Evolutionary conservation across 2,329 filamentous ascomycete genomes (phyloP).

Genomic region (Scortechinia acanthostroma): DNA sequence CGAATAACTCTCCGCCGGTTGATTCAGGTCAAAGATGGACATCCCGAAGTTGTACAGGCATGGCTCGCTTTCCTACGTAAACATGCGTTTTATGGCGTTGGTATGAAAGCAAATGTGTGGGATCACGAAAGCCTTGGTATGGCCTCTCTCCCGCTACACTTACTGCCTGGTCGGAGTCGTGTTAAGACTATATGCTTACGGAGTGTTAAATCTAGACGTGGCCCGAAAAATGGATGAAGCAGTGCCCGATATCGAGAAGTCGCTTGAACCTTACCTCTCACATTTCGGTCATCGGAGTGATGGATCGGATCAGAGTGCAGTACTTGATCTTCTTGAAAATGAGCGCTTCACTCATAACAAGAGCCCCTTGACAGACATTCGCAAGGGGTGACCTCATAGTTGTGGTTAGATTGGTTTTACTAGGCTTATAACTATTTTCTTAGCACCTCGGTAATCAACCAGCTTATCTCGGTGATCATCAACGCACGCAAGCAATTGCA

Average conservation of each 20-base stretch:
- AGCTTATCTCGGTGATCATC: no score
- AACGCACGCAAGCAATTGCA: no score
- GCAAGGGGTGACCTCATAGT: no score
- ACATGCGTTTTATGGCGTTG: conserved; percentile 89
- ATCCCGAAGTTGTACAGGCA: conserved; percentile 79
- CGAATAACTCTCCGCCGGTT: conserved; percentile 77
- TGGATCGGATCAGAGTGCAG: conserved; percentile 13
- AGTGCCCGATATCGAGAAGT: conserved; percentile 23
- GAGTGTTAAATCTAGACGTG: conserved; percentile 15
- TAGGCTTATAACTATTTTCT: no score
- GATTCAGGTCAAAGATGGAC: conserved; percentile 87
- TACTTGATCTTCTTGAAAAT: conserved; percentile 22
- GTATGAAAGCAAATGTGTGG: conserved; percentile 98
- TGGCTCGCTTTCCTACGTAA: conserved; percentile 91
- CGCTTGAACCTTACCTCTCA: conserved; percentile 25
- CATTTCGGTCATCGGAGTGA: conserved; percentile 28
- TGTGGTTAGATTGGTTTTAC: no score
- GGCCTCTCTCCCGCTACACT: conserved; percentile 11
- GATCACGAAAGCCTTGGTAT: conserved; percentile 72
- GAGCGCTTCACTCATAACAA: conserved; percentile 23
- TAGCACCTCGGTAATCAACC: no score
- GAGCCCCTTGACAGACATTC: conserved; percentile 19
- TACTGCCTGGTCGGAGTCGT: neutral
- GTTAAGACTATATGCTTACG: neutral
- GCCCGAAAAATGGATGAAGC: conserved; percentile 26